Conservation (phyloP, 257 asterid genomes). For the Przewalskia tangutica region DNA sequence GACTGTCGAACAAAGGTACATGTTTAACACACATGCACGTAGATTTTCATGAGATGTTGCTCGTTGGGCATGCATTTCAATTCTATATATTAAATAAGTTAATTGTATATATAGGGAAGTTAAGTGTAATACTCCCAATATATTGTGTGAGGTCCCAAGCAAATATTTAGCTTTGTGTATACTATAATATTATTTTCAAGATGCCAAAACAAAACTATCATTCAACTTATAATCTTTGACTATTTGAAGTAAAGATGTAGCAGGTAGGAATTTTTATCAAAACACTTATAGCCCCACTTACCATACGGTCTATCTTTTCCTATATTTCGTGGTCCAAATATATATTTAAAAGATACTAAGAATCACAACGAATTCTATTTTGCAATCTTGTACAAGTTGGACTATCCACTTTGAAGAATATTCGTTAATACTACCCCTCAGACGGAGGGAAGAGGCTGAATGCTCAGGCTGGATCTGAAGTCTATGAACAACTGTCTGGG, state of each 20-base stretch:
- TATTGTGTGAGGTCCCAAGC: not conserved
- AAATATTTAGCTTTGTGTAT: slow-evolving; percentile 8
- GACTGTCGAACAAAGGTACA: not conserved
- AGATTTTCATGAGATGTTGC: too few species aligned
- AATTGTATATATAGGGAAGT: not conserved
- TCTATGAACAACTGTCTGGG: too few species aligned
- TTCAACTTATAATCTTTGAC: slow-evolving; percentile 20
- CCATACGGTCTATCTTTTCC: not conserved
- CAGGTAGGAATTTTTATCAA: not conserved
- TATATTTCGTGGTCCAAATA: not conserved
- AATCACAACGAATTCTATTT: not conserved
- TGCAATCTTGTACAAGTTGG: not conserved
- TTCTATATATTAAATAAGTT: too few species aligned
- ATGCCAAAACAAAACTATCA: not conserved
- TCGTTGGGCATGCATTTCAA: too few species aligned
- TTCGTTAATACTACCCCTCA: too few species aligned
- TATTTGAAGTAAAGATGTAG: slow-evolving; percentile 5
- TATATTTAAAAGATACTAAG: not conserved
- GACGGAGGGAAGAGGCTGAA: too few species aligned
- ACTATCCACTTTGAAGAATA: too few species aligned
- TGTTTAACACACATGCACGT: not conserved
- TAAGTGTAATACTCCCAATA: not conserved
- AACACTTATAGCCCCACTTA: not conserved
- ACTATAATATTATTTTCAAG: not conserved
- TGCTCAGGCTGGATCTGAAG: too few species aligned